Evolutionary conservation across 306 rosid genomes (phyloP).

Genomic region (Erythrophleum fordii): DNA sequence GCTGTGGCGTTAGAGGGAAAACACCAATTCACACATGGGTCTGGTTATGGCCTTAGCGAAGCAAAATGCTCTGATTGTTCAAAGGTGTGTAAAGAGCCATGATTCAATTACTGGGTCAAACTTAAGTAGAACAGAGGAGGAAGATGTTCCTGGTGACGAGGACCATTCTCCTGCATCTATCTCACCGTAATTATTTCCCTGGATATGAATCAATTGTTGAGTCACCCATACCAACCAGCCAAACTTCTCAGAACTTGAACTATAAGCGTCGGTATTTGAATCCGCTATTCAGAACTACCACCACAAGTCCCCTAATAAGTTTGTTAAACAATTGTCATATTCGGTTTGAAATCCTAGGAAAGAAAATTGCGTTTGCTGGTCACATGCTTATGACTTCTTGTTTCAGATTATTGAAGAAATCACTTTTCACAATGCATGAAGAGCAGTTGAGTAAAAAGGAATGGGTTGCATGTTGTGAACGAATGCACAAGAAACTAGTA

Average conservation of each 20-base stretch:
- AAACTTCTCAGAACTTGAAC: constrained; percentile 45
- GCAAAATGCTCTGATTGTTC: constrained; percentile 74
- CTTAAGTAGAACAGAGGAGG: constrained; percentile 56
- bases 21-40: constrained; percentile 75
- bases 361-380: constrained; percentile 12
- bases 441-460: neutral
- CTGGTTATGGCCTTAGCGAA: constrained; percentile 85
- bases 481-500: neutral
- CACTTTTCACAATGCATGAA: neutral
- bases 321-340: constrained; percentile 7
- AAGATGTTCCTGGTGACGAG: constrained; percentile 47
- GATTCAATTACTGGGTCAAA: constrained; percentile 71
- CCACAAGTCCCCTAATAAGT: constrained; percentile 76
- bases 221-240: constrained; percentile 60
- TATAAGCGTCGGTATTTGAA: constrained; percentile 58
- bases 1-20: constrained; percentile 80
- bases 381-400: neutral
- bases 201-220: constrained; percentile 67
- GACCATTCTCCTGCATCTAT: constrained; percentile 58
- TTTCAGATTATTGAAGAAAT: neutral
- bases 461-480: neutral
- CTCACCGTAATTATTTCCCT: constrained; percentile 73
- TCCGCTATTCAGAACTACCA: constrained; percentile 67
- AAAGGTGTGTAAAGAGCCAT: constrained; percentile 54
- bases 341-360: neutral